Evolutionary conservation across 345 rosid genomes (phyloP).

Genomic region (Diplotaxis tenuifolia): DNA sequence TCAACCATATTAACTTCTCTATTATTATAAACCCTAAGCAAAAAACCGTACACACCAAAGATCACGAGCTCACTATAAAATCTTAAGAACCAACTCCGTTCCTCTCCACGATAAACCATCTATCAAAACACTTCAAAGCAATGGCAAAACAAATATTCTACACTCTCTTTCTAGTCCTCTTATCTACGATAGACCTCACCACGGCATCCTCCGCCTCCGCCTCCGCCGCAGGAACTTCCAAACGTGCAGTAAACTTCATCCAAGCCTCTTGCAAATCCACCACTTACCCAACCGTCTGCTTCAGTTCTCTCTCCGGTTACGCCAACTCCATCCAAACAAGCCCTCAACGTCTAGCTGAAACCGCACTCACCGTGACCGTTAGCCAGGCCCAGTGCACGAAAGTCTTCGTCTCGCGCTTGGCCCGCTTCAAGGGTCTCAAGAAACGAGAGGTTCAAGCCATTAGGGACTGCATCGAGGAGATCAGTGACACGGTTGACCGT

Average conservation of each 20-base stretch:
- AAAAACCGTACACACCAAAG: slow-evolving; percentile 5
- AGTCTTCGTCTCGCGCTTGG: slow-evolving; percentile 47
- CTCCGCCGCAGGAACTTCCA: slow-evolving; percentile 17
- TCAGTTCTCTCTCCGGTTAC: slow-evolving; percentile 55
- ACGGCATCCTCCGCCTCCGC: neutral
- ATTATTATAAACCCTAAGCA: slow-evolving; percentile 12
- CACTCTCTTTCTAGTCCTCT: slow-evolving; percentile 14
- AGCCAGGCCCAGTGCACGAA: slow-evolving; percentile 49
- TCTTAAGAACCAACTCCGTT: slow-evolving; percentile 3
- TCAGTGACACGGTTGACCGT: slow-evolving; percentile 68
- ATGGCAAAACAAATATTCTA: slow-evolving; percentile 28
- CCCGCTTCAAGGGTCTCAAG: slow-evolving; percentile 51
- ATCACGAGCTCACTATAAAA: slow-evolving; percentile 21
- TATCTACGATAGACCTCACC: slow-evolving; percentile 1
- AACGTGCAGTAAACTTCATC: slow-evolving; percentile 45
- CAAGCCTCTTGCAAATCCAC: slow-evolving; percentile 62
- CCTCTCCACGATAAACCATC: slow-evolving; percentile 21
- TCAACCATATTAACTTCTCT: slow-evolving; percentile 9
- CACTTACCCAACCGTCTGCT: slow-evolving; percentile 60
- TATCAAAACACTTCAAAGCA: slow-evolving; percentile 5
- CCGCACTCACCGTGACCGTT: slow-evolving; percentile 70
- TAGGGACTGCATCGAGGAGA: slow-evolving; percentile 65
- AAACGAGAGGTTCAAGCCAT: slow-evolving; percentile 58
- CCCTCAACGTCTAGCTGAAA: slow-evolving; percentile 59
- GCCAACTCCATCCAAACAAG: slow-evolving; percentile 58